A percentile compares a stretch with the other conserved stretches of the same genome.
Conservation (phyloP, 208 protist genomes). For the Trypanosoma rangeli region DNA sequence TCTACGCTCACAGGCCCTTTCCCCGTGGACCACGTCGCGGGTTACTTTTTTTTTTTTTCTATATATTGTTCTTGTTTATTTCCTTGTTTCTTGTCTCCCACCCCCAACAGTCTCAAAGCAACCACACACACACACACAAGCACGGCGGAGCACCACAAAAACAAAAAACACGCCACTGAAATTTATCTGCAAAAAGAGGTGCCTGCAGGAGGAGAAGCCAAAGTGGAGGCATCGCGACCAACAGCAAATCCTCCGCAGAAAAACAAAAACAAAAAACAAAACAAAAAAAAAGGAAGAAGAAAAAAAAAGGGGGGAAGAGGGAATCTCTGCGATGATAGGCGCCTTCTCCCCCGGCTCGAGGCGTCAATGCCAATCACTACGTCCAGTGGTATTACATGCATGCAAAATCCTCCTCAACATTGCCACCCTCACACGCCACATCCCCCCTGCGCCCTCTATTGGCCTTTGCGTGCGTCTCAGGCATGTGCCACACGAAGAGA, state of each 20-base stretch:
- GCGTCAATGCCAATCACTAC: too few species aligned
- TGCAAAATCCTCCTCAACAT: not conserved
- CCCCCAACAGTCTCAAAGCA: not conserved
- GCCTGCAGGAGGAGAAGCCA: too few species aligned
- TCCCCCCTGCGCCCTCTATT: too few species aligned
- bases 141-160: too few species aligned
- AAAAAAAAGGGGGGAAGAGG: not conserved
- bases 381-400: too few species aligned
- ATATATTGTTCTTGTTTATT: not conserved
- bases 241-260: not conserved
- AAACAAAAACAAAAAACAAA: not conserved
- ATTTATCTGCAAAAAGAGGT: too few species aligned
- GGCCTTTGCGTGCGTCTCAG: too few species aligned
- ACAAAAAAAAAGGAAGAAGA: not conserved
- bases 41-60: not conserved
- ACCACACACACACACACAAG: not conserved
- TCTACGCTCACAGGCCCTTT: not conserved
- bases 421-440: not conserved
- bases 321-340: not conserved
- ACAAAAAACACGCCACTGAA: too few species aligned
- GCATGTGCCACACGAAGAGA: too few species aligned
- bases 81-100: too few species aligned
- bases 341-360: too few species aligned
- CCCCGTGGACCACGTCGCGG: not conserved
- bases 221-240: not conserved